Base-by-base conservation (phyloP, 805 yeast genomes). In the Pichia eremophila region DNA sequence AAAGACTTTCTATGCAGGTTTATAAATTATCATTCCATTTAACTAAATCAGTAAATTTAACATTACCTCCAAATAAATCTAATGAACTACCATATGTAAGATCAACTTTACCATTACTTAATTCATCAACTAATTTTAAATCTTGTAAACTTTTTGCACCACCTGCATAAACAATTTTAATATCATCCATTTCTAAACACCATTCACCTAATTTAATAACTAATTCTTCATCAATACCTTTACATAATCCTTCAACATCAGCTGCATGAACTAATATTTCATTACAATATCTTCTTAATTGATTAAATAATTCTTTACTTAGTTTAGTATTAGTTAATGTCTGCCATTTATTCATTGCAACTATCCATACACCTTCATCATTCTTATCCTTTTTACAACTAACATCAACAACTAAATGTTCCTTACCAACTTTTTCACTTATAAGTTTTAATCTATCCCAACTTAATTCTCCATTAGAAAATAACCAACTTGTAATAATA, bases 331-430 rank as follows among this genome's bases (percentile, higher is more conserved):
- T 73, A 0, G 99, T 93, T 29, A 90, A 65, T 0, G 90, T 85
- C 63, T 90, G 97, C 99, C 99, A 93, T 65, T 89, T 85, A 66
- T 93, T 90, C 80, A 89, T 93, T 2, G 98, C 96, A n/a, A 93
- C 99, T 35, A 83, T 75, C 99, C 99, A 93, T 41, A 70, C 63
- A 1, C 43, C 25, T 18, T 51, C 59, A 2, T 62, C 66, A 45
- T 59, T 51, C 3, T 59, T 57, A 17, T 51, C 45, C 14, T 46
- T 39, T 50, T 95, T 75, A 63, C 98, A 91, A 62, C 96, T 87
- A 57, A 93, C 72, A 63, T 93, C 99, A 40, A 93, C 82, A 9
- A 93, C 90, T n/a, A 93, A 66, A 40, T 75, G 69, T 4, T 71
- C 70, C 46, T 73, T 77, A 0, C 95, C 95, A 18, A 91, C 82